A percentile compares a stretch with the other conserved stretches of the same genome.
These are phyloP conservation scores for Xylariaceae sp. DNA, from an alignment of 2,329 filamentous ascomycete genomes.

Conservation along the genomic window DNA sequence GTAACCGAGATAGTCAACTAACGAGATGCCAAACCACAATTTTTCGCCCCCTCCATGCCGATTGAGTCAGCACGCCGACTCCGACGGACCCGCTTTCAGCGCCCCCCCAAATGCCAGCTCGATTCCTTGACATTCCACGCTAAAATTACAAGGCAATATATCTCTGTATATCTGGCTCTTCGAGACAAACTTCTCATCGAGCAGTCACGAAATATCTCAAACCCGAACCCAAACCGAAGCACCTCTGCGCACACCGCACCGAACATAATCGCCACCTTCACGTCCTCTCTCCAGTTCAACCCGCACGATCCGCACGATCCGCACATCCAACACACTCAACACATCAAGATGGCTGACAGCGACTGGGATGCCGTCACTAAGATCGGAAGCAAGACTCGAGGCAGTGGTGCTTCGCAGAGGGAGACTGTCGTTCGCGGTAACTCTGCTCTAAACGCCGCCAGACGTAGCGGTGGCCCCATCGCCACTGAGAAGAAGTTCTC, in stretches of 20 bases:
- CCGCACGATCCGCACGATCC: conserved; percentile 23
- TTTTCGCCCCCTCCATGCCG: conserved; percentile 19
- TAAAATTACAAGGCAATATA: conserved; percentile 16
- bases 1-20: not conserved
- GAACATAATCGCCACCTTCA: not conserved
- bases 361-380: conserved; percentile 85
- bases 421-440: conserved; percentile 89
- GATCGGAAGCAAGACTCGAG: conserved; percentile 81
- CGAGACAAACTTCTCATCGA: not conserved
- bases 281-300: not conserved
- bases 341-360: conserved; percentile 54
- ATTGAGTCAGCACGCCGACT: conserved; percentile 28
- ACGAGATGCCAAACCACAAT: conserved; percentile 7
- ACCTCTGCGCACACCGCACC: not conserved
- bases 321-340: too few species aligned
- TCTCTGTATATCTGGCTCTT: conserved; percentile 1
- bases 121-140: conserved; percentile 32
- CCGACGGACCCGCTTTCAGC: conserved; percentile 25
- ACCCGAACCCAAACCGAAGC: not conserved
- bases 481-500: conserved; percentile 88
- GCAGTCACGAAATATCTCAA: not conserved
- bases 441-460: conserved; percentile 78
- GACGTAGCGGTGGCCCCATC: conserved; percentile 69
- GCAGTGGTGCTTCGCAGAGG: conserved; percentile 59
- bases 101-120: conserved; percentile 24